A percentile compares a stretch with the other conserved stretches of the same genome.
These are phyloP conservation scores for Mycena galericulata DNA, from an alignment of 768 basidiomycete species.

Conservation along the genomic window DNA sequence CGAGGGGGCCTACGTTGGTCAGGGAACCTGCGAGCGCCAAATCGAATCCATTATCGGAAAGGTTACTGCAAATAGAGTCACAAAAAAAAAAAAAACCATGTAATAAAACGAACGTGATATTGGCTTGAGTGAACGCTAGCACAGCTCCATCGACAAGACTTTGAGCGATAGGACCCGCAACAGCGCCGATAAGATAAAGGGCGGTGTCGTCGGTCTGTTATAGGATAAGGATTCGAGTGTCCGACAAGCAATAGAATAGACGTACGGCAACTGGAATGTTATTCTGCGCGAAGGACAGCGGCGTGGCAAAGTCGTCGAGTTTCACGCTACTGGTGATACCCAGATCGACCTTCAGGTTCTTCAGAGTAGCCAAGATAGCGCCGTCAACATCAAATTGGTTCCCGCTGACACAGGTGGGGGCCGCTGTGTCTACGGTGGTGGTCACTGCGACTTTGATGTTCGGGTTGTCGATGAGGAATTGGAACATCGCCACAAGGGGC, in stretches of 20 bases:
- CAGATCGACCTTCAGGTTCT: constrained; percentile 69
- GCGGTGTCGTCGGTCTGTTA: constrained; percentile 70
- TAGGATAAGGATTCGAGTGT: background rate
- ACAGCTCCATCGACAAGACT: constrained; percentile 68
- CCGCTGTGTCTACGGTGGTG: constrained; percentile 62
- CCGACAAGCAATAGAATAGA: background rate
- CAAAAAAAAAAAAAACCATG: background rate
- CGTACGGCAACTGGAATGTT: constrained; percentile 49
- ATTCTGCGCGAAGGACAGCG: constrained; percentile 26
- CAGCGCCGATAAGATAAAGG: constrained; percentile 77
- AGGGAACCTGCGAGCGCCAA: constrained; percentile 69
- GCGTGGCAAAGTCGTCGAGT: constrained; percentile 66
- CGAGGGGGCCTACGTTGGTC: constrained; percentile 74
- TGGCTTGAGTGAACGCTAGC: constrained; percentile 66
- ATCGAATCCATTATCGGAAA: constrained; percentile 72
- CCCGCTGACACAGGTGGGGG: constrained; percentile 74
- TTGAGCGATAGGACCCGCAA: constrained; percentile 75
- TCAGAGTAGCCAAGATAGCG: constrained; percentile 73
- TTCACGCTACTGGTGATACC: constrained; percentile 64
- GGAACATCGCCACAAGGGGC: constrained; percentile 65
- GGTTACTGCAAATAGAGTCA: constrained; percentile 49
- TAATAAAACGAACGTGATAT: constrained; percentile 61
- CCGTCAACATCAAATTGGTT: constrained; percentile 70
- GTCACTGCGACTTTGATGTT: constrained; percentile 65
- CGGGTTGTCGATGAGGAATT: constrained; percentile 64